Evolutionary conservation across 148 eudicot species (phyloP), one percentile per base, ranked within the genome.

Genomic region (Vaccinium corymbosum): DNA sequence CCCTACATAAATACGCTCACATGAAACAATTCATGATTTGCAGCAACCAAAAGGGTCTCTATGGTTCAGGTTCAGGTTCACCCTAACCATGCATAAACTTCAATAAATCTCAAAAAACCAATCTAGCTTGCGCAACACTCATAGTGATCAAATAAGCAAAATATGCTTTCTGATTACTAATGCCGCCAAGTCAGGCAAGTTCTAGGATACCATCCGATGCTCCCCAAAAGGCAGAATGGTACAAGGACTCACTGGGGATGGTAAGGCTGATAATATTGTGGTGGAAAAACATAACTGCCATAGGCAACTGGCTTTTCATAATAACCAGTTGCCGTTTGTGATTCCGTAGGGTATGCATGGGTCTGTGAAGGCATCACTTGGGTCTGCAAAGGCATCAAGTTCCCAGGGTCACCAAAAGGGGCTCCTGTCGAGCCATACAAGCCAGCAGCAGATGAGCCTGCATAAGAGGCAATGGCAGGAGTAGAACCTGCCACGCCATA

Each of bases 251-350:
- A 90, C 84, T 88, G 82, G 78, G 89, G 86, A 80, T 88, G 55
- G 82, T 86, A 90, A 79, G 81, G 17, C 42, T 79, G 88, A 85
- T 74, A 89, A 77, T 88, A 75, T 27, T 90, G 87, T 55, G 90
- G 56, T 51, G 82, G 74, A 73, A 80, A 57, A 72, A 76, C 85
- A 88, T 86, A 88, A 50, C 86, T 87, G 61, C 84, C 86, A 73
- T 88, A 88, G 84, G 70, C 71, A 62, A 80, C 46, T 19, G 85
- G 61, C 61, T 87, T 57, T 29, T 80, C 87, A 70, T 76, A 76
- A 81, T 86, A 83, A 84, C 81, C 83, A 77, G 86, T 62, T 49
- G 85, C 80, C 76, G 76, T 9, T 51, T 80, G 68, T 12, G 80
- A 55, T 62, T 78, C 89, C 20, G 83, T 16, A 71, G 85, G 74